These are phyloP conservation scores for Alisma plantagoaquatica DNA, from an alignment of 106 monocot species.

Conservation along the genomic window DNA sequence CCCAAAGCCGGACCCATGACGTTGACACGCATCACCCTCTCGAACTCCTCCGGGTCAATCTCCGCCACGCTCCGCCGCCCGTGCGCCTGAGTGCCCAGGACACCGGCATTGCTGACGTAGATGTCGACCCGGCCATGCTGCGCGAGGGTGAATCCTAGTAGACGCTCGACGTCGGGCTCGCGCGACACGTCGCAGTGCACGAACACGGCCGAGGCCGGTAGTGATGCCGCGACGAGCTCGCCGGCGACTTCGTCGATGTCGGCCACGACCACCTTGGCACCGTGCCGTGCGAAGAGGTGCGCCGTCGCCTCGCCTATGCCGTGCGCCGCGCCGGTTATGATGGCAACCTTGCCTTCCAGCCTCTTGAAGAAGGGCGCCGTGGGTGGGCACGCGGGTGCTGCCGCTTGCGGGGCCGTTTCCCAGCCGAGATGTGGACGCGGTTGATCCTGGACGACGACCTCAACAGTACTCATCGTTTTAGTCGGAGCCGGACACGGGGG, in stretches of 20 bases:
- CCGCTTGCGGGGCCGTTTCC: no score
- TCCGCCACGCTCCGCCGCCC: constrained; percentile 31
- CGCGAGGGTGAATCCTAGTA: constrained; percentile 9
- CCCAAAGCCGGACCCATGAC: constrained; percentile 23
- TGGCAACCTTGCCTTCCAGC: constrained; percentile 65
- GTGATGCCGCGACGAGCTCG: constrained; percentile 8
- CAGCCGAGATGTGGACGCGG: no score
- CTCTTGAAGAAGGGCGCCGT: no score
- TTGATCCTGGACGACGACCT: no score
- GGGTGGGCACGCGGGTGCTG: no score
- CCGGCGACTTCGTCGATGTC: constrained; percentile 21
- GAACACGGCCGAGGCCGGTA: constrained; percentile 11
- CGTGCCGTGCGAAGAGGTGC: constrained; percentile 44
- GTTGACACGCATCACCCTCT: constrained; percentile 28
- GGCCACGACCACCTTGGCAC: constrained; percentile 50
- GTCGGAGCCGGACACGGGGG: no score
- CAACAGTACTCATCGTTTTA: no score
- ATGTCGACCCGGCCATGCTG: constrained; percentile 18
- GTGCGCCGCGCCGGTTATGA: constrained; percentile 54
- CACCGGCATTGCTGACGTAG: constrained; percentile 49
- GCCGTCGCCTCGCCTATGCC: constrained; percentile 73
- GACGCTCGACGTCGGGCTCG: constrained; percentile 15
- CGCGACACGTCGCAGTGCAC: constrained; percentile 12
- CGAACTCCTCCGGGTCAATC: constrained; percentile 39
- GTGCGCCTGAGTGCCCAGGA: constrained; percentile 34